Evolutionary conservation across 768 basidiomycete genomes (phyloP), one percentile per base, ranked within the genome.

Genomic region (Trametes villosa): DNA sequence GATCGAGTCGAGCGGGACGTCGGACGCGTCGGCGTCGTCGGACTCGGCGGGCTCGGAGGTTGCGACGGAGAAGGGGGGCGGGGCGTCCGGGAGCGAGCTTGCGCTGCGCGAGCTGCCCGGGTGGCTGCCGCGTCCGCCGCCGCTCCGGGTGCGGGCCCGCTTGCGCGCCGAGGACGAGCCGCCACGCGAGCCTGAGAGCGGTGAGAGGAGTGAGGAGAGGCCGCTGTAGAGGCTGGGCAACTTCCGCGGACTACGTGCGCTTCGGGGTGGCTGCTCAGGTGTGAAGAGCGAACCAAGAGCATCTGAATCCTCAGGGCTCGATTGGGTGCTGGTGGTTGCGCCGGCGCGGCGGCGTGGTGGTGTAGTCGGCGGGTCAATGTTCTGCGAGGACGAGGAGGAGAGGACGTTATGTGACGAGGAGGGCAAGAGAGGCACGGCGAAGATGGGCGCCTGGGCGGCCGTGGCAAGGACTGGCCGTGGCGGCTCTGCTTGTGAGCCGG

Each of bases 1-100:
- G 33, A 81, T 68, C 2, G 82, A 82, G 57, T 75, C 79, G 18
- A 80, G 74, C 3, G 82, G 79, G 33, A 75, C 51, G 36, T 69
- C 76, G 27, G 40, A 49, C 18, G 29, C 27, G 36, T 48, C 40
- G 9, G 17, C 17, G 36, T 57, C 55, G 50, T 45, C 62, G 2
- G 40, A 38, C 18, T 36, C 55, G 12, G 26, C 40, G 7, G 13
- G 22, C 6, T 26, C 55, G 24, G 44, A 24, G 20, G 44, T 45
- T 6, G 31, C n/a, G 8, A 9, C n/a, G 15, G 48, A 45, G 0
- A 42, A 34, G 0, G 42, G 54, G 3, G 54, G 44, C 13, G 61
- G 61, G 17, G 61, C 61, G 30, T 54, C 61, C 3, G 61, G 61
- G 15, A 63, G 31, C 8, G 61, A 63, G 56, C 61, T 36, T 3